These are phyloP conservation scores for Lasiodiplodia theobromae DNA, from an alignment of 2,329 filamentous ascomycete genomes.

Conservation along the genomic window DNA sequence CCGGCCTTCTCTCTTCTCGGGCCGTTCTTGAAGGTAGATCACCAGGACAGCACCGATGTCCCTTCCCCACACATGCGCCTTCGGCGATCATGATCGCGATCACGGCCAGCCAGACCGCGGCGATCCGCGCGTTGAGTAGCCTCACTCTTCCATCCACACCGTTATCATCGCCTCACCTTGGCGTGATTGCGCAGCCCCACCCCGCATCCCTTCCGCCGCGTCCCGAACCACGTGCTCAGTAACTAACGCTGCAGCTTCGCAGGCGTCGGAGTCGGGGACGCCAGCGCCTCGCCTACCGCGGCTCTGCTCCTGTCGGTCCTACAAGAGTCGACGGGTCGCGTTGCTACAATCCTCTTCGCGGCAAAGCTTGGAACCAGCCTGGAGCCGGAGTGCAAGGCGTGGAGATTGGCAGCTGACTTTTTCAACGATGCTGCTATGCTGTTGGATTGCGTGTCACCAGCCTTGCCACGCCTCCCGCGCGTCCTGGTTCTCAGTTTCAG, in stretches of 20 bases:
- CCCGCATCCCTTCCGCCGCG: background rate
- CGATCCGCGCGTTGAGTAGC: slow-evolving; percentile 19
- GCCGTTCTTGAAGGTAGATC: slow-evolving; percentile 75
- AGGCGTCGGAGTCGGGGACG: slow-evolving; percentile 85
- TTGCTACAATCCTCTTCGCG: slow-evolving; percentile 87
- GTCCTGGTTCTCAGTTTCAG: slow-evolving; percentile 66
- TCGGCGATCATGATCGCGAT: slow-evolving; percentile 24
- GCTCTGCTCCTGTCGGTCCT: slow-evolving; percentile 84
- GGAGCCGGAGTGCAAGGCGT: slow-evolving; percentile 90
- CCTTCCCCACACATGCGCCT: slow-evolving; percentile 24
- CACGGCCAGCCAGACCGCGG: background rate
- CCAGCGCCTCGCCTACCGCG: slow-evolving; percentile 77
- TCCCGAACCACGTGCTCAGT: background rate
- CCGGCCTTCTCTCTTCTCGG: slow-evolving; percentile 78
- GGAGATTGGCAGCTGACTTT: slow-evolving; percentile 83
- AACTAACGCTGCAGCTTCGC: background rate
- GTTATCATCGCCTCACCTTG: slow-evolving; percentile 1
- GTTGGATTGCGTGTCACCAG: slow-evolving; percentile 82
- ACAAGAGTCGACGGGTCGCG: slow-evolving; percentile 79
- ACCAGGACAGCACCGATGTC: slow-evolving; percentile 14
- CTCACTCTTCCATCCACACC: background rate
- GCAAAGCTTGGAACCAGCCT: slow-evolving; percentile 81
- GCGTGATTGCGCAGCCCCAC: background rate
- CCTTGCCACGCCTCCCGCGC: slow-evolving; percentile 66
- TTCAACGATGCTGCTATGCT: slow-evolving; percentile 89